phyloP scores from a whole-genome alignment of 768 basidiomycete species.

The Russula brevipes region DNA sequence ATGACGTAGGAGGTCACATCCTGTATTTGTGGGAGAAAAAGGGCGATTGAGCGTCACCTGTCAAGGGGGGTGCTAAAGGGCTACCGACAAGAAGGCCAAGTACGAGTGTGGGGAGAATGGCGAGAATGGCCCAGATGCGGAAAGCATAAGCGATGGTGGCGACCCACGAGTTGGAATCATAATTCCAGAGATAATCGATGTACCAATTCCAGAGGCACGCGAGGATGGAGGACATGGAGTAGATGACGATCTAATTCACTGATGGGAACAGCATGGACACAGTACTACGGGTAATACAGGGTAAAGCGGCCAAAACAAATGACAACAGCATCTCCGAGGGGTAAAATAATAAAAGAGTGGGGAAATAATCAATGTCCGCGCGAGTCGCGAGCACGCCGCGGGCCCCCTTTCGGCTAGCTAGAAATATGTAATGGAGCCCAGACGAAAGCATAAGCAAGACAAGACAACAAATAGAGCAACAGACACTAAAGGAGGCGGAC shows the following conservation, averaged over 20 bases:
- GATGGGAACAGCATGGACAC: neutral
- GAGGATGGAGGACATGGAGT: constrained; percentile 23
- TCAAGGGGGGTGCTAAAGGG: no score
- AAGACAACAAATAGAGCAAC: constrained; percentile 14
- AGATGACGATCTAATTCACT: neutral
- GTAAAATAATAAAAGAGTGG: no score
- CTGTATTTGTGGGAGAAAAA: constrained; percentile 34
- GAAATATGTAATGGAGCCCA: constrained; percentile 8
- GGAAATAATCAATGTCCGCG: neutral
- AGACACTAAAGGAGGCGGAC: neutral
- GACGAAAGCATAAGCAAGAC: constrained; percentile 16
- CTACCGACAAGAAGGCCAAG: constrained; percentile 61
- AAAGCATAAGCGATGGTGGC: constrained; percentile 55
- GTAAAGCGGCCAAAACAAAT: constrained; percentile 3
- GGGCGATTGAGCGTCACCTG: no score
- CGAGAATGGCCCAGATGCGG: constrained; percentile 56
- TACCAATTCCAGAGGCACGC: constrained; percentile 56
- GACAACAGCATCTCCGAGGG: neutral
- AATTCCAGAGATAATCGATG: constrained; percentile 57
- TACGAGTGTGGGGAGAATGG: constrained; percentile 46
- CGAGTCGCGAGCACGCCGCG: neutral
- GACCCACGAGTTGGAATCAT: constrained; percentile 62
- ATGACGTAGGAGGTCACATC: constrained; percentile 79
- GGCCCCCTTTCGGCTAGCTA: neutral
- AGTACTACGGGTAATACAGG: neutral